phyloP scores from a whole-genome alignment of 2,329 filamentous ascomycete species.

The Xylariaceae sp. region DNA sequence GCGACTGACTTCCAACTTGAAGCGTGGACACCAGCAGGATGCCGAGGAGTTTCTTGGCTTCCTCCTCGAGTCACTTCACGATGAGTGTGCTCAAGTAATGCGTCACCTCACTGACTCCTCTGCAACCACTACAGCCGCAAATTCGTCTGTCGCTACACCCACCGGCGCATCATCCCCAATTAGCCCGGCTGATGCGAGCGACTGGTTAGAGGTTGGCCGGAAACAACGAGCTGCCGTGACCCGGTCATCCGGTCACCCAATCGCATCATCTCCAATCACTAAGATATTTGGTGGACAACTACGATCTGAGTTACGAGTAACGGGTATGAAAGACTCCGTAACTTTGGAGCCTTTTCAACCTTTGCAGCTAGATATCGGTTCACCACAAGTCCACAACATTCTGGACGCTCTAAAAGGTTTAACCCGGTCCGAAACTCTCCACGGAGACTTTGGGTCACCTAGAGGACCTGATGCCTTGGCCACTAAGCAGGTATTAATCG shows the following conservation, averaged over 20 bases:
- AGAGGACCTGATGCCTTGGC: constrained; percentile 78
- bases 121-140: constrained; percentile 37
- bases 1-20: constrained; percentile 16
- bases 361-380: constrained; percentile 91
- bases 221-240: constrained; percentile 89
- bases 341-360: constrained; percentile 94
- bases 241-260: constrained; percentile 78
- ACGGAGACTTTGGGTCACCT: constrained; percentile 81
- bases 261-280: constrained; percentile 80
- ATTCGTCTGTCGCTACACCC: constrained; percentile 42
- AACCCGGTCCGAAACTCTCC: constrained; percentile 82
- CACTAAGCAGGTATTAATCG: constrained; percentile 94
- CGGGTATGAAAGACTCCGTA: constrained; percentile 87
- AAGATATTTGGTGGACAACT: constrained; percentile 94
- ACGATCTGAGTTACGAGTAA: constrained; percentile 85
- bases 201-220: constrained; percentile 94
- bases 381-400: constrained; percentile 86
- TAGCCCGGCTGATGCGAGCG: constrained; percentile 57
- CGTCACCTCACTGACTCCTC: constrained; percentile 51
- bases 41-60: constrained; percentile 97
- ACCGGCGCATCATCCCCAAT: constrained; percentile 49
- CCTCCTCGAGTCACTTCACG: constrained; percentile 87
- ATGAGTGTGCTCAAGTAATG: constrained; percentile 85
- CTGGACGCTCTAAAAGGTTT: constrained; percentile 86
- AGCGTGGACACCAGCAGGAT: constrained; percentile 96